A percentile compares a stretch with the other conserved stretches of the same genome.
Evolutionary conservation across 164 flowering plant genomes (phyloP).

Genomic region (Vitis rupestris): DNA sequence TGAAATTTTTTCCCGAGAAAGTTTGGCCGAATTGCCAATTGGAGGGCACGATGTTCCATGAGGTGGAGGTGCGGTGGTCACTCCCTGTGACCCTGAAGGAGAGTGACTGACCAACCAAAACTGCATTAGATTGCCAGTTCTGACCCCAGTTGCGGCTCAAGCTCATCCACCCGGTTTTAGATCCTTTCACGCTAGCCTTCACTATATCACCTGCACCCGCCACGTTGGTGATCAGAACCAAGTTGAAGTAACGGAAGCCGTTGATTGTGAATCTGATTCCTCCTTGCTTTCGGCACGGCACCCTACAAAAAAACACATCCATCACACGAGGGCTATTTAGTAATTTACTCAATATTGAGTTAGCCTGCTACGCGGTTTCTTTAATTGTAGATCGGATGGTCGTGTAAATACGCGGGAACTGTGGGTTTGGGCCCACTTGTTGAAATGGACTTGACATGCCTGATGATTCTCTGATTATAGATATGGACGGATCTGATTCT

Average conservation of each 20-base stretch:
- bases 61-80: conserved; percentile 65
- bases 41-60: conserved; percentile 66
- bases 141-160: conserved; percentile 87
- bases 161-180: conserved; percentile 65
- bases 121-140: conserved; percentile 69
- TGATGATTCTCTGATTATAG: no score
- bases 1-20: conserved; percentile 69
- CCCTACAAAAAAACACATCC: conserved; percentile 28
- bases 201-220: conserved; percentile 80
- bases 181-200: conserved; percentile 56
- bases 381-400: no score
- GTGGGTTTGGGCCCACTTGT: no score
- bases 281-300: conserved; percentile 70
- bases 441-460: no score
- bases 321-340: conserved; percentile 7
- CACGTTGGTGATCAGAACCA: conserved; percentile 68
- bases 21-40: conserved; percentile 85
- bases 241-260: conserved; percentile 72
- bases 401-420: no score
- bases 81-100: conserved; percentile 75
- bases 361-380: no score
- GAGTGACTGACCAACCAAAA: conserved; percentile 65
- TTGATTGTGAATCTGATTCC: conserved; percentile 78
- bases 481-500: no score
- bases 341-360: not conserved